phyloP scores from a whole-genome alignment of 2,329 filamentous ascomycete genomes.

The Penicillium psychrosexuale region DNA sequence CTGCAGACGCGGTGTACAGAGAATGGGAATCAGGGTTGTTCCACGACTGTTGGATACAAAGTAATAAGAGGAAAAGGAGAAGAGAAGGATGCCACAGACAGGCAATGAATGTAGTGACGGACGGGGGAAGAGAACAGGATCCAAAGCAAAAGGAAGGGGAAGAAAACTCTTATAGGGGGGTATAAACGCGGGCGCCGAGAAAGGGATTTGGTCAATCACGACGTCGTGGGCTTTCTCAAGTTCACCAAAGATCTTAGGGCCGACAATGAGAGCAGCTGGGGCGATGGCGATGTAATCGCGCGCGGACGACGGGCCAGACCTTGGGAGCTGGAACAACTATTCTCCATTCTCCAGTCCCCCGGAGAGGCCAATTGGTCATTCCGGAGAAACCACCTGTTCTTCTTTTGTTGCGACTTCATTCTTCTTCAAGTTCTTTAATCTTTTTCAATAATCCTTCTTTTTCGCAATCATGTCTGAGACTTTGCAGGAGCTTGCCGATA shows the following conservation, averaged over 20 bases:
- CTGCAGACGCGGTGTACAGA: constrained; percentile 18
- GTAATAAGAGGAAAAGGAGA: not conserved
- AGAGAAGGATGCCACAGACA: not conserved
- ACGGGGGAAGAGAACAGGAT: not conserved
- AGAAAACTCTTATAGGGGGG: not conserved
- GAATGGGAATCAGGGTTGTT: not conserved
- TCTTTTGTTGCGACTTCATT: constrained; percentile 3
- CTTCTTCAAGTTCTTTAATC: not conserved
- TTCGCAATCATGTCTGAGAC: constrained; percentile 53
- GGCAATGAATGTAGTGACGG: not conserved
- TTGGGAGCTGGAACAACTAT: not conserved
- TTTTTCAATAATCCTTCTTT: not conserved
- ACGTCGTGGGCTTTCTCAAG: not conserved
- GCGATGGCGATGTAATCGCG: not conserved
- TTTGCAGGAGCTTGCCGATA: constrained; percentile 59
- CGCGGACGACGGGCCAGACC: not conserved
- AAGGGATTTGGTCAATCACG: not conserved
- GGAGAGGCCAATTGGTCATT: constrained; percentile 1
- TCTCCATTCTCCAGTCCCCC: not conserved
- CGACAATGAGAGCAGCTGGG: not conserved
- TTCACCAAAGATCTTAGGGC: not conserved
- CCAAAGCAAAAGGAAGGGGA: not conserved
- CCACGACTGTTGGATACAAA: not conserved
- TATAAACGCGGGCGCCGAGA: not conserved
- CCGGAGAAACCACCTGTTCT: constrained; percentile 12